A percentile compares a stretch with the other conserved stretches of the same genome.
phyloP scores from a whole-genome alignment of 148 eudicot genomes.

The Vaccinium macrocarpon region DNA sequence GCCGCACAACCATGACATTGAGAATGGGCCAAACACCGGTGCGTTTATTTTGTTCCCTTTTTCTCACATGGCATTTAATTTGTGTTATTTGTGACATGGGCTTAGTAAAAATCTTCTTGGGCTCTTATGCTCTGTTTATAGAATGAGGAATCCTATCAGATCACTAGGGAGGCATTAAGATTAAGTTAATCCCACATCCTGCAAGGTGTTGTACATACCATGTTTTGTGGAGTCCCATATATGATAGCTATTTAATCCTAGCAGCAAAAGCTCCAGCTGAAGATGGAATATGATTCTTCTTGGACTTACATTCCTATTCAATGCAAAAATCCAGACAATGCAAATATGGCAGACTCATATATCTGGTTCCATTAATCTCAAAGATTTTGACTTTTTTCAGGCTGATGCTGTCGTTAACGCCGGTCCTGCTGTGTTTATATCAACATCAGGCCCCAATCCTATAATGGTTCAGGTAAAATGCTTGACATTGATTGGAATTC shows the following conservation, averaged over 20 bases:
- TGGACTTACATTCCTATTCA: neutral
- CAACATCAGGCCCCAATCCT: conserved; percentile 51
- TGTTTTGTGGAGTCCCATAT: neutral
- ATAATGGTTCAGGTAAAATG: conserved; percentile 54
- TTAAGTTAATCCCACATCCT: neutral
- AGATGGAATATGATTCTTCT: neutral
- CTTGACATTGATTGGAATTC: neutral
- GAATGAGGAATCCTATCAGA: neutral
- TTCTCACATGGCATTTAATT: neutral
- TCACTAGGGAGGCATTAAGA: neutral
- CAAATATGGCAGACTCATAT: neutral
- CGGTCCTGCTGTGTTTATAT: conserved; percentile 53
- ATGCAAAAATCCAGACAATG: neutral
- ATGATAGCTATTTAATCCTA: neutral
- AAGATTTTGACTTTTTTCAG: conserved; percentile 20
- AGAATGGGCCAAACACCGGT: conserved; percentile 53
- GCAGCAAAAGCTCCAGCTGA: neutral
- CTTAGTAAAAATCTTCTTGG: neutral
- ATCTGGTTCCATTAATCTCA: neutral
- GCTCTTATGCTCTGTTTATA: neutral
- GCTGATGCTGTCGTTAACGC: conserved; percentile 50
- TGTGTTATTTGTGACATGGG: neutral
- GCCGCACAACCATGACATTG: conserved; percentile 52
- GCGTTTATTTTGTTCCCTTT: conserved; percentile 14
- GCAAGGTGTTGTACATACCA: neutral